These are phyloP conservation scores for Diaporthe destruens DNA, from an alignment of 2,329 filamentous ascomycete genomes.

Conservation along the genomic window DNA sequence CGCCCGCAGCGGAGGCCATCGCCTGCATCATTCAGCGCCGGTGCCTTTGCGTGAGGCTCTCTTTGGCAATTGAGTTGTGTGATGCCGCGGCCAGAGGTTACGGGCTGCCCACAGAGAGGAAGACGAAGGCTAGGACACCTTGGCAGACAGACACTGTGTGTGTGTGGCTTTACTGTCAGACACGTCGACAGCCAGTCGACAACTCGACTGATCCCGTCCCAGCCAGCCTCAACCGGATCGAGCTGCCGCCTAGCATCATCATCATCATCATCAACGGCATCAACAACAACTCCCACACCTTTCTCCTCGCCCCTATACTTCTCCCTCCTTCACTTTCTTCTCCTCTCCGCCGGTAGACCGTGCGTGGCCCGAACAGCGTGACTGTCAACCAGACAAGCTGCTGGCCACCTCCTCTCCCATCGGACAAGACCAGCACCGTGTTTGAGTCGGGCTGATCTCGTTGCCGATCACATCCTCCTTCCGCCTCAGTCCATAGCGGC, in stretches of 20 bases:
- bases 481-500: not conserved
- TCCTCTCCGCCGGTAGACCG: not conserved
- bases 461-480: slow-evolving; percentile 14
- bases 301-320: not conserved
- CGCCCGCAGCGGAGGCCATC: not conserved
- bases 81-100: slow-evolving; percentile 5
- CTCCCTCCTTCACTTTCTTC: not conserved
- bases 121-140: not conserved
- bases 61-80: not conserved
- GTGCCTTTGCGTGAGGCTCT: not conserved
- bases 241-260: slow-evolving; percentile 1
- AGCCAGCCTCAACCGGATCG: not conserved
- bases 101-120: not conserved
- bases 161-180: not conserved
- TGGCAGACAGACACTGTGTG: not conserved
- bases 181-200: not conserved
- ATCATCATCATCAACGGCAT: too few species aligned
- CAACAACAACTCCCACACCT: not conserved
- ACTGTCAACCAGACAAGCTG: slow-evolving; percentile 6
- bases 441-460: slow-evolving; percentile 31
- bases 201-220: not conserved
- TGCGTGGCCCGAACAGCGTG: slow-evolving; percentile 25
- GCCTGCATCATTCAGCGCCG: not conserved
- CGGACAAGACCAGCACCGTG: slow-evolving; percentile 29
- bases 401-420: not conserved